Evolutionary conservation across 768 basidiomycete species (phyloP).

Genomic region (Psilocybe subaeruginosa): DNA sequence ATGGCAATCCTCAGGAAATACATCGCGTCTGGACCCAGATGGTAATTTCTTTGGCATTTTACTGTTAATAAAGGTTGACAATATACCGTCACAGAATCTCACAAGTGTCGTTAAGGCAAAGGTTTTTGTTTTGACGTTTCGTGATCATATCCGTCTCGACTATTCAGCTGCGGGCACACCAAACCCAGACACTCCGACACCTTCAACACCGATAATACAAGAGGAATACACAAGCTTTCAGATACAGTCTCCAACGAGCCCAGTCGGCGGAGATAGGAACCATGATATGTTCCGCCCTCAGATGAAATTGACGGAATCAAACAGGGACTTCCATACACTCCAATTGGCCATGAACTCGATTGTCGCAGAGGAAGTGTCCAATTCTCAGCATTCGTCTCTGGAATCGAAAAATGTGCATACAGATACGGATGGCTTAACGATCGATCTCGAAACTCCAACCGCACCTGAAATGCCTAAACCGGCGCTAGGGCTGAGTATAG

Average conservation of each 20-base stretch:
- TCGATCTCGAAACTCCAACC: too few relatives aligned
- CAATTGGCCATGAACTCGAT: neutral
- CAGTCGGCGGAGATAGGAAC: neutral
- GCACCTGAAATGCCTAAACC: neutral
- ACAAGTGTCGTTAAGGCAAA: constrained; percentile 15
- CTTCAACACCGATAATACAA: neutral
- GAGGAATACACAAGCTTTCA: neutral
- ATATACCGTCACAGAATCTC: neutral
- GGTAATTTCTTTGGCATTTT: neutral
- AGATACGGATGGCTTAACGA: neutral
- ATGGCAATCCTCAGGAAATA: constrained; percentile 5
- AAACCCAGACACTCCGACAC: neutral
- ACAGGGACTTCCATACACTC: neutral
- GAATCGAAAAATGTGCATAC: neutral
- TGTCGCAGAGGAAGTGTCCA: neutral
- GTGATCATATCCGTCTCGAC: constrained; percentile 11
- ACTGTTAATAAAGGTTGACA: neutral
- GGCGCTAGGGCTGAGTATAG: neutral
- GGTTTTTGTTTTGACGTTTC: constrained; percentile 14
- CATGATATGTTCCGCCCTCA: neutral
- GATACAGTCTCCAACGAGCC: neutral
- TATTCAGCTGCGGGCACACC: constrained; percentile 5
- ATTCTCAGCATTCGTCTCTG: neutral
- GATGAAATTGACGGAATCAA: neutral
- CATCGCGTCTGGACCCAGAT: constrained; percentile 12